Conservation (phyloP, 805 yeast species). For the Kodamaea neixiangensis region DNA sequence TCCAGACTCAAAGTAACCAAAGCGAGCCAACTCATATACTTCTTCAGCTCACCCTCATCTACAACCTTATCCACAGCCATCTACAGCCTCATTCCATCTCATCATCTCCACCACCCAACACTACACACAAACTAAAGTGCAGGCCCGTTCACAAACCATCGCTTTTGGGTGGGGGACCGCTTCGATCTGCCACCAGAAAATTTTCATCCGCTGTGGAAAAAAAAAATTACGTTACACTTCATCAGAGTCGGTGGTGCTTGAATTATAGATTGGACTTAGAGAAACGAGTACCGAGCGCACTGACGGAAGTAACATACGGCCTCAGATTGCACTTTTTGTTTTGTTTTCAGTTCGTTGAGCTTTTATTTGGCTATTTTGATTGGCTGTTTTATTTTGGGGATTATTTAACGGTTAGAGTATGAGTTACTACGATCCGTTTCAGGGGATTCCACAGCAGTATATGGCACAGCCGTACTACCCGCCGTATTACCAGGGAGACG, state of each 20-base stretch:
- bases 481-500: slow-evolving; percentile 27
- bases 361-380: slow-evolving; percentile 3
- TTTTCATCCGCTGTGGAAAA: not conserved
- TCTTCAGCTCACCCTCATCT: too few species aligned
- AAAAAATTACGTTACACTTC: not conserved
- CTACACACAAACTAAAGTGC: too few species aligned
- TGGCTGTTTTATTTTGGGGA: not conserved
- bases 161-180: not conserved
- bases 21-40: too few species aligned
- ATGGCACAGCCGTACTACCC: slow-evolving; percentile 37
- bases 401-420: slow-evolving; percentile 16
- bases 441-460: slow-evolving; percentile 40
- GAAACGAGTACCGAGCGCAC: not conserved
- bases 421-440: slow-evolving; percentile 47
- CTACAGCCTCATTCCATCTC: too few species aligned
- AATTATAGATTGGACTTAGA: not conserved
- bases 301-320: not conserved
- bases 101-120: too few species aligned
- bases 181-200: not conserved
- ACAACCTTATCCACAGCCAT: too few species aligned
- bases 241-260: not conserved
- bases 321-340: not conserved
- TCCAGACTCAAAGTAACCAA: too few species aligned
- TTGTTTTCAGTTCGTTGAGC: slow-evolving; percentile 9
- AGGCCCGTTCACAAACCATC: too few species aligned